These are phyloP conservation scores for Cladophialophora psammophila DNA, from an alignment of 2,329 filamentous ascomycete genomes.

Conservation along the genomic window DNA sequence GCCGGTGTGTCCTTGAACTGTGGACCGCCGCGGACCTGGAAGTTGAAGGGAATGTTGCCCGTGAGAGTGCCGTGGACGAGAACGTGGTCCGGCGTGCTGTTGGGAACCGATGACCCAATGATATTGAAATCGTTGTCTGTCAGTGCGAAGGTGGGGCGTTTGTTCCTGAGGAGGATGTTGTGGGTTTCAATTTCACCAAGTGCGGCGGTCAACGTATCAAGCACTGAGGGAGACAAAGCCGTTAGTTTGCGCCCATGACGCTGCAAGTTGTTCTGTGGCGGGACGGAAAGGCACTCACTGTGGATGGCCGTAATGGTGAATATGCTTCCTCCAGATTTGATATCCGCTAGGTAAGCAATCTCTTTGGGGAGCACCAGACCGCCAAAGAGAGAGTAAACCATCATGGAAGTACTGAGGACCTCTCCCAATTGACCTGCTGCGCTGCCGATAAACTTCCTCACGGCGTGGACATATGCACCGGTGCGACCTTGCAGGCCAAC, in stretches of 20 bases:
- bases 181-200: conserved; percentile 12
- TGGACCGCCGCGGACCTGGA: conserved; percentile 17
- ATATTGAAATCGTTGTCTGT: conserved; percentile 6
- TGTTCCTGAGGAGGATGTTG: conserved; percentile 8
- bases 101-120: conserved; percentile 5
- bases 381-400: background rate
- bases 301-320: conserved; percentile 20
- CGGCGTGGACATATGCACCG: conserved; percentile 46
- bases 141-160: conserved; percentile 4
- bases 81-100: conserved; percentile 11
- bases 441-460: conserved; percentile 53
- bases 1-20: conserved; percentile 18
- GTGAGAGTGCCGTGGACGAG: conserved; percentile 9
- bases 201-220: conserved; percentile 16
- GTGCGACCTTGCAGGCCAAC: conserved; percentile 61
- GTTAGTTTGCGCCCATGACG: background rate
- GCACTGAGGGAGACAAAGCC: background rate
- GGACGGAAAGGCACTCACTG: conserved; percentile 4
- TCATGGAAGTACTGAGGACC: conserved; percentile 58
- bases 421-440: conserved; percentile 56
- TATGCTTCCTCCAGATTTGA: conserved; percentile 9
- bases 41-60: conserved; percentile 15
- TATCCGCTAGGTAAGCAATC: conserved; percentile 15
- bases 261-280: background rate
- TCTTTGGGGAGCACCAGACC: conserved; percentile 9